Percentiles rank a stretch among this genome's conserved stretches.
phyloP scores from a whole-genome alignment of 2,329 filamentous ascomycete species.

The Curvularia sp. region DNA sequence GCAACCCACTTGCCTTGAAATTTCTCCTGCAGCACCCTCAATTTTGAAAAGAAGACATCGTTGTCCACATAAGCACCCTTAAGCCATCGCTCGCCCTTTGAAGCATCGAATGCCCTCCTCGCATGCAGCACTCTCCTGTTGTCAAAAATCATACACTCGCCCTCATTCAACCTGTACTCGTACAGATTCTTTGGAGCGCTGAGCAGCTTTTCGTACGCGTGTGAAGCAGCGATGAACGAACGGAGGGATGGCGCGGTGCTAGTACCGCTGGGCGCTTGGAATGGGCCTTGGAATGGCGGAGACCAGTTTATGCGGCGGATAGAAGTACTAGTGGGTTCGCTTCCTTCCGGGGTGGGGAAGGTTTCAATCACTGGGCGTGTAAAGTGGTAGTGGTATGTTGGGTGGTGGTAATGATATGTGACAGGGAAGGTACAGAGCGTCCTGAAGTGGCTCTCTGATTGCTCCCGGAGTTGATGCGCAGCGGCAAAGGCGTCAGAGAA shows the following conservation, averaged over 20 bases:
- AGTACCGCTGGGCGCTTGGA: slow-evolving; percentile 49
- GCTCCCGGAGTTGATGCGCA: slow-evolving; percentile 52
- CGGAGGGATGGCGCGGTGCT: slow-evolving; percentile 37
- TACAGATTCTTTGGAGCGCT: slow-evolving; percentile 67
- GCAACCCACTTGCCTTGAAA: slow-evolving; percentile 44
- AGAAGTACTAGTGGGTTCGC: slow-evolving; percentile 40
- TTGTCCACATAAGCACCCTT: slow-evolving; percentile 83
- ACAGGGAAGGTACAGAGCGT: slow-evolving; percentile 58
- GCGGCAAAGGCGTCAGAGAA: slow-evolving; percentile 80
- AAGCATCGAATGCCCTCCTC: slow-evolving; percentile 73
- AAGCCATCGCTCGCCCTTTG: slow-evolving; percentile 76
- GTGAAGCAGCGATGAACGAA: slow-evolving; percentile 54
- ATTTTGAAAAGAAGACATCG: slow-evolving; percentile 64
- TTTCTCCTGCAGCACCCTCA: slow-evolving; percentile 54
- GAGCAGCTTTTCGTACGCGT: slow-evolving; percentile 65
- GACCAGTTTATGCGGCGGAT: slow-evolving; percentile 70
- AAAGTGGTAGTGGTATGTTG: slow-evolving; percentile 66
- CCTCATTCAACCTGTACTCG: slow-evolving; percentile 75
- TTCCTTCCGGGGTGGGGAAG: slow-evolving; percentile 32
- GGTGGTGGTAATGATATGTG: slow-evolving; percentile 72
- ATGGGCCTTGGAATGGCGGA: slow-evolving; percentile 77
- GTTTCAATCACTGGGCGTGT: slow-evolving; percentile 64
- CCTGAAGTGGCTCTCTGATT: slow-evolving; percentile 41
- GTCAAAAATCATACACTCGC: slow-evolving; percentile 93
- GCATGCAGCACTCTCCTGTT: slow-evolving; percentile 88